Evolutionary conservation across 352 stramenopile species (phyloP).

Genomic region (Phytophthora vignae): DNA sequence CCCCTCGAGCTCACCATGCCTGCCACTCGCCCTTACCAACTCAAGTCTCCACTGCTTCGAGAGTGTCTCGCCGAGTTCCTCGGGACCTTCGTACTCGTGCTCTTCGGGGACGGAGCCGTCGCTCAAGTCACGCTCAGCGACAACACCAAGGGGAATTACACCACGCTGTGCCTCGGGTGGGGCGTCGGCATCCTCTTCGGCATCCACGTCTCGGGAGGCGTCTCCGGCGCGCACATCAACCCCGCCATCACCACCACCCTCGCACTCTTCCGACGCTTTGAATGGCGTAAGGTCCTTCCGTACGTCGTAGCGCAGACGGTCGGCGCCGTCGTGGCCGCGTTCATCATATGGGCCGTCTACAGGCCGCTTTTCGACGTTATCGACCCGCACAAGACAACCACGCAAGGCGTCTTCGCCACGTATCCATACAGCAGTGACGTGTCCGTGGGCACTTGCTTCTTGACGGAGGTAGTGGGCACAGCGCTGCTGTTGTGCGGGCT

Average conservation of each 20-base stretch:
- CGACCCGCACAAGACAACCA: conserved; percentile 45
- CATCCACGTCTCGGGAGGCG: conserved; percentile 59
- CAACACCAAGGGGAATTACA: conserved; percentile 55
- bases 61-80: conserved; percentile 75
- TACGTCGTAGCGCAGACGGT: conserved; percentile 53
- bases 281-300: conserved; percentile 51
- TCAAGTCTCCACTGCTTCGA: conserved; percentile 52
- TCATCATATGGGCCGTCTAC: conserved; percentile 61
- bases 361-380: conserved; percentile 53
- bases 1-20: conserved; percentile 4
- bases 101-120: conserved; percentile 70
- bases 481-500: conserved; percentile 54
- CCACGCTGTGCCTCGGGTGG: conserved; percentile 56
- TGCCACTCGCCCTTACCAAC: conserved; percentile 28
- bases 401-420: conserved; percentile 48
- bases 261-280: conserved; percentile 53
- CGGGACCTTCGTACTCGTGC: conserved; percentile 61
- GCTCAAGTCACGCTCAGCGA: conserved; percentile 62
- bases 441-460: conserved; percentile 44
- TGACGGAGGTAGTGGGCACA: conserved; percentile 60
- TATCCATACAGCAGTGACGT: conserved; percentile 41
- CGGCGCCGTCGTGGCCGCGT: conserved; percentile 53
- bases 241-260: conserved; percentile 62
- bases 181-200: conserved; percentile 67
- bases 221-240: conserved; percentile 70